phyloP scores from a whole-genome alignment of 768 basidiomycete species.

The Macrolepiota albuminosa region DNA sequence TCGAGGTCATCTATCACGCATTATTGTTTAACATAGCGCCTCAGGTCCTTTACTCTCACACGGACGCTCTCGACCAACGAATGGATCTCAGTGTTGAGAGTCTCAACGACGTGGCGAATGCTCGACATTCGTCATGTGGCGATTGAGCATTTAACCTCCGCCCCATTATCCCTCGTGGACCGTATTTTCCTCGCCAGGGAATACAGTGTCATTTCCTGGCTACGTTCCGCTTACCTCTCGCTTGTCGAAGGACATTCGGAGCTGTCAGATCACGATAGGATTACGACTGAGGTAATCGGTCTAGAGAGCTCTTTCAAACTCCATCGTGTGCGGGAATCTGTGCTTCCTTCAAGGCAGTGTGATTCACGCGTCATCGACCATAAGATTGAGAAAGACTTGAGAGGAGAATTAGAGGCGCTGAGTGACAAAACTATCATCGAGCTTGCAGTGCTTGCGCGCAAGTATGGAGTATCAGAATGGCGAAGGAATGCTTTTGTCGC shows the following conservation, averaged over 20 bases:
- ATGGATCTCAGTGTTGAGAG: conserved; percentile 11
- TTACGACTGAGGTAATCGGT: not conserved
- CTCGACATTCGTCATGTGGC: conserved; percentile 11
- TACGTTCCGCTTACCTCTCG: conserved; percentile 5
- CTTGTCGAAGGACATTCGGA: not conserved
- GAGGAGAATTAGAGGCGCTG: not conserved
- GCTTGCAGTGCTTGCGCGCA: not conserved
- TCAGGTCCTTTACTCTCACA: conserved; percentile 2
- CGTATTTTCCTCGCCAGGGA: conserved; percentile 5
- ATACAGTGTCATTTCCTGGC: conserved; percentile 5
- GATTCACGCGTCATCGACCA: not conserved
- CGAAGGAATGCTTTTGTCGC: conserved; percentile 4
- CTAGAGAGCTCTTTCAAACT: conserved; percentile 6
- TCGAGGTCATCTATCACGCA: not conserved
- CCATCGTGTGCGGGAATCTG: conserved; percentile 2
- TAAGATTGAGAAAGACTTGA: not conserved
- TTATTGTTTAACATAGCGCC: not conserved
- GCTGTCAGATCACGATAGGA: not conserved
- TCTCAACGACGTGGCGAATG: conserved; percentile 14
- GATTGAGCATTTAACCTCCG: conserved; percentile 7
- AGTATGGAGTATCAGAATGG: conserved; percentile 8
- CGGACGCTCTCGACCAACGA: conserved; percentile 5
- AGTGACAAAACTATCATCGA: not conserved
- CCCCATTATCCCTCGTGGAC: conserved; percentile 1
- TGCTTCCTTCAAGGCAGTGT: not conserved